A percentile compares a stretch with the other conserved stretches of the same genome.
These are phyloP conservation scores for Suillus occidentalis DNA, from an alignment of 768 basidiomycete species.

Conservation along the genomic window DNA sequence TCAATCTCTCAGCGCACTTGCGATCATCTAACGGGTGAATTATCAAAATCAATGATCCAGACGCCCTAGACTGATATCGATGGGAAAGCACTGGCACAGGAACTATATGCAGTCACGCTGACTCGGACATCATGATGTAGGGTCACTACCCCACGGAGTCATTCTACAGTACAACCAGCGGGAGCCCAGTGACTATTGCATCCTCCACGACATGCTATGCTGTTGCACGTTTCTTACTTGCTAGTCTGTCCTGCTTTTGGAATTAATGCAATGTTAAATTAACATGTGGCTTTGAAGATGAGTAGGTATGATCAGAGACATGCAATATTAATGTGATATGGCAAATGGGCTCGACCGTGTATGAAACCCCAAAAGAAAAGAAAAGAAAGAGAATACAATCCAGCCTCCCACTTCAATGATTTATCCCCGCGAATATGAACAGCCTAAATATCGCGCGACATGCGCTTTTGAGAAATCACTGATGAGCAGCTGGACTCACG, in stretches of 20 bases:
- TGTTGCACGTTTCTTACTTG: not conserved
- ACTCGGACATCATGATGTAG: too few relatives aligned
- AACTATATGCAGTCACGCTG: too few relatives aligned
- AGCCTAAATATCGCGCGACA: not conserved
- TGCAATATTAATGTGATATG: not conserved
- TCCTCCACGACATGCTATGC: not conserved
- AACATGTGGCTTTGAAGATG: not conserved
- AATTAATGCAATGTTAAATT: not conserved
- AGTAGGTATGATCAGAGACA: not conserved
- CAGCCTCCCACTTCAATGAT: not conserved
- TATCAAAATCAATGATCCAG: too few relatives aligned
- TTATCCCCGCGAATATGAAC: not conserved
- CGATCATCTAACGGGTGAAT: too few relatives aligned
- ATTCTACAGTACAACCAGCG: too few relatives aligned
- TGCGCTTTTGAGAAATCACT: not conserved
- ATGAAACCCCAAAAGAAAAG: too few relatives aligned
- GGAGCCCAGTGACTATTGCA: not conserved
- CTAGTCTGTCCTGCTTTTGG: not conserved
- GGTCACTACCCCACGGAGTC: too few relatives aligned
- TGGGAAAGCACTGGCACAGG: too few relatives aligned
- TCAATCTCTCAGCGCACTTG: too few relatives aligned
- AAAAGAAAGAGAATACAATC: not conserved
- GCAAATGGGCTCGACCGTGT: not conserved
- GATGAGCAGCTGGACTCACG: not conserved
- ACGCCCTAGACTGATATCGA: too few relatives aligned